phyloP scores from a whole-genome alignment of 1,284 basidiomycete species.

The Irpex lacteus region DNA sequence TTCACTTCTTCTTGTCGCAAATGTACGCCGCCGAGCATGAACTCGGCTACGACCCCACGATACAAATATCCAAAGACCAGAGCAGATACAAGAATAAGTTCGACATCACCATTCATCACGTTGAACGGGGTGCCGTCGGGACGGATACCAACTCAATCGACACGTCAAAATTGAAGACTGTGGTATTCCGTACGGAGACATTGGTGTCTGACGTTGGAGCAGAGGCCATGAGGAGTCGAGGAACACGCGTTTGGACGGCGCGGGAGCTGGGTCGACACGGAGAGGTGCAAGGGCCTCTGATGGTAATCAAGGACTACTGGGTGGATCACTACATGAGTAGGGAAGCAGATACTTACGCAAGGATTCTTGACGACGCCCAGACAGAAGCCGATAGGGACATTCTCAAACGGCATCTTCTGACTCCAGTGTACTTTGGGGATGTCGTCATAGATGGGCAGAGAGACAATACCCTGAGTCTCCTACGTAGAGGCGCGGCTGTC shows the following conservation, averaged over 20 bases:
- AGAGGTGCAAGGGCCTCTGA: not conserved
- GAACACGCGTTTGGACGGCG: conserved; percentile 7
- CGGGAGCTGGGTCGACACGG: not conserved
- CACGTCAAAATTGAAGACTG: not conserved
- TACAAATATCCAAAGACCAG: not conserved
- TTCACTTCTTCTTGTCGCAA: conserved; percentile 6
- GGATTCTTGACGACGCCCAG: not conserved
- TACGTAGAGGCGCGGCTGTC: not conserved
- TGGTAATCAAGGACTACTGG: conserved; percentile 8
- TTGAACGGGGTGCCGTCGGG: not conserved
- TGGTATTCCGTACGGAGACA: not conserved
- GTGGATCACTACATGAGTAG: not conserved
- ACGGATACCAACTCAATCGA: not conserved
- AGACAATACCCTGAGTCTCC: not conserved
- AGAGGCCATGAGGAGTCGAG: not conserved
- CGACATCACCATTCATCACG: not conserved
- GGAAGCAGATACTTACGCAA: not conserved
- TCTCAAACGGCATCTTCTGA: not conserved
- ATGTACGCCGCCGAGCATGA: conserved; percentile 1
- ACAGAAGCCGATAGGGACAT: not conserved
- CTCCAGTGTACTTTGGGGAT: not conserved
- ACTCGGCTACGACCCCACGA: conserved; percentile 10
- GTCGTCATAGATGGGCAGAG: not conserved
- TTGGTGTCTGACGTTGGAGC: not conserved
- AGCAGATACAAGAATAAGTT: not conserved